phyloP scores from a whole-genome alignment of 768 basidiomycete genomes.

The Xerocomellus dryophilus region DNA sequence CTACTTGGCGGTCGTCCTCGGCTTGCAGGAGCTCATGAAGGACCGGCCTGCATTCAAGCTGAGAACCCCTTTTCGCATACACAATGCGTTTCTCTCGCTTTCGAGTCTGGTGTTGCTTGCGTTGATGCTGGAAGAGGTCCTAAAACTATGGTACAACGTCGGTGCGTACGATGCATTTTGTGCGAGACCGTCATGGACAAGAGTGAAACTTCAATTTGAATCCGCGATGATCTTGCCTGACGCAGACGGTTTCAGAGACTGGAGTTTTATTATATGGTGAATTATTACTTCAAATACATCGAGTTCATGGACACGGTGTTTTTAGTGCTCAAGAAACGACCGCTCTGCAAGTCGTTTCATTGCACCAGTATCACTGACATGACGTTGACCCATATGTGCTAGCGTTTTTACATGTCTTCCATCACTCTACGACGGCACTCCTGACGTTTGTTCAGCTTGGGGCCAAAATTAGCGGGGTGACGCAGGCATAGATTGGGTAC shows the following conservation, averaged over 20 bases:
- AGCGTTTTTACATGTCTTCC: slow-evolving; percentile 98
- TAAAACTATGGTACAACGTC: slow-evolving; percentile 66
- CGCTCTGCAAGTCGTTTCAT: slow-evolving; percentile 59
- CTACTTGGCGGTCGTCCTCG: slow-evolving; percentile 85
- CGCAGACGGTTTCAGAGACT: slow-evolving; percentile 51
- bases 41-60: slow-evolving; percentile 65
- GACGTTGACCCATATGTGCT: not conserved
- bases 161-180: slow-evolving; percentile 79
- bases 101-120: slow-evolving; percentile 77
- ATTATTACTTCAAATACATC: slow-evolving; percentile 96
- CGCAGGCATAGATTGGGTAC: not conserved
- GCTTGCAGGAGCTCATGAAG: slow-evolving; percentile 80
- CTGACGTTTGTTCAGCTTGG: slow-evolving; percentile 90
- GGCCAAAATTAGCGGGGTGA: slow-evolving; percentile 82
- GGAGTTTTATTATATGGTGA: slow-evolving; percentile 95
- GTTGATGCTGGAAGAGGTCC: slow-evolving; percentile 82
- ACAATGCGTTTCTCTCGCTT: slow-evolving; percentile 80
- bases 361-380: not conserved
- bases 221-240: slow-evolving; percentile 2
- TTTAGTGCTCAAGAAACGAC: slow-evolving; percentile 96
- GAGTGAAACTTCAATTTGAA: slow-evolving; percentile 46
- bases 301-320: slow-evolving; percentile 95
- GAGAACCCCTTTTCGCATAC: slow-evolving; percentile 72
- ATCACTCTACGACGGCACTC: slow-evolving; percentile 92
- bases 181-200: slow-evolving; percentile 71